Conservation (phyloP, 805 yeast genomes). For the Candida qinlingensis region DNA sequence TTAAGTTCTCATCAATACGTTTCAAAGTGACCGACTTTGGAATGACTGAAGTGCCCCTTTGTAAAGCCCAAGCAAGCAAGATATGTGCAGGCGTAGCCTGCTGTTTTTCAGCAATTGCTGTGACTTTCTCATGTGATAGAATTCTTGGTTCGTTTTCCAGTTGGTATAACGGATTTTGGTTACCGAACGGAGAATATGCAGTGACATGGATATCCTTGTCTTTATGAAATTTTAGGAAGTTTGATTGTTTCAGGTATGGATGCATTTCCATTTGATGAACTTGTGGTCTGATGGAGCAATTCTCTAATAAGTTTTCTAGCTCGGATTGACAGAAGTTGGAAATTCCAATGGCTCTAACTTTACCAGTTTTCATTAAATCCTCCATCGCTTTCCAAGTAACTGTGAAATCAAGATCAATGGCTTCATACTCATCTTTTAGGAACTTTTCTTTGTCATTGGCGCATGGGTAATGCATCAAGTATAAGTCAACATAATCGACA, state of each 20-base stretch:
- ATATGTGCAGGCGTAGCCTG: conserved; percentile 44
- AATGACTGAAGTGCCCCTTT: conserved; percentile 49
- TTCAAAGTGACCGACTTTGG: conserved; percentile 43
- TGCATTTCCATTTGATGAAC: conserved; percentile 69
- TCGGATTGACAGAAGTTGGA: conserved; percentile 53
- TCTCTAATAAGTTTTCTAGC: conserved; percentile 37
- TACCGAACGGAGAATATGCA: conserved; percentile 73
- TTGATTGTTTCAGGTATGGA: conserved; percentile 61
- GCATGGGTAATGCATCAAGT: conserved; percentile 56
- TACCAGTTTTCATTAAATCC: conserved; percentile 44
- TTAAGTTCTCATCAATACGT: conserved; percentile 35
- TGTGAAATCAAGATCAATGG: not conserved
- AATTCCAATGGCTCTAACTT: conserved; percentile 48
- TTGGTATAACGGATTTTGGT: conserved; percentile 2
- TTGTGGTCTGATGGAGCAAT: conserved; percentile 44
- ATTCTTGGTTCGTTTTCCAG: conserved; percentile 29
- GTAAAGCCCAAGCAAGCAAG: conserved; percentile 53
- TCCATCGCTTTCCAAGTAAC: conserved; percentile 33
- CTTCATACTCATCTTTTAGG: conserved; percentile 14
- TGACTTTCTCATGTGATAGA: conserved; percentile 24
- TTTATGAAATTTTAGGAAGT: conserved; percentile 47
- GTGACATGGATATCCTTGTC: conserved; percentile 51
- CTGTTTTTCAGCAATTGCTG: conserved; percentile 39
- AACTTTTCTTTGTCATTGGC: conserved; percentile 24
- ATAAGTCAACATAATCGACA: conserved; percentile 50